Percentiles rank a stretch among this genome's conserved stretches.
phyloP scores from a whole-genome alignment of 345 rosid species.

The Eucalyptus victrix region DNA sequence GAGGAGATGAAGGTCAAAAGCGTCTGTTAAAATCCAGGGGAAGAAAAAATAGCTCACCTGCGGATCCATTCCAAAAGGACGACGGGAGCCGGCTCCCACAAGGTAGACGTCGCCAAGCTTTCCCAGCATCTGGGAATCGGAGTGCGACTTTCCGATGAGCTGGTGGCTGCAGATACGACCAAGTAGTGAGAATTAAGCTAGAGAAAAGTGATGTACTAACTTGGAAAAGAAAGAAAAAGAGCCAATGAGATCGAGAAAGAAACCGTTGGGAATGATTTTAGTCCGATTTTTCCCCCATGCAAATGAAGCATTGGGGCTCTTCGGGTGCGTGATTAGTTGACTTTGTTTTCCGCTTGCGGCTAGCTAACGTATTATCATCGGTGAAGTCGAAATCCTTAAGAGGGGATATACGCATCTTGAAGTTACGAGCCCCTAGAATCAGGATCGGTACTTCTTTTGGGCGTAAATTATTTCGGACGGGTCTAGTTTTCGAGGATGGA shows the following conservation, averaged over 20 bases:
- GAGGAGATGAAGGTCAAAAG: neutral
- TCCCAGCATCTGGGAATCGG: conserved; percentile 58
- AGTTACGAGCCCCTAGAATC: neutral
- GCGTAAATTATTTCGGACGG: neutral
- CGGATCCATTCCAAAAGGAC: conserved; percentile 4
- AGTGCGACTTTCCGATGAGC: conserved; percentile 48
- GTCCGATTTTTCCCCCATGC: neutral
- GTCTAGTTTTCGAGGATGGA: neutral
- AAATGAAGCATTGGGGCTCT: neutral
- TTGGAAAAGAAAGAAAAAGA: neutral
- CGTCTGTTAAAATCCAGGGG: neutral
- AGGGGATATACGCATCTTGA: neutral
- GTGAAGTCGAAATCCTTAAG: neutral
- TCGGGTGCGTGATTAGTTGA: neutral
- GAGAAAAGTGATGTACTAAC: neutral
- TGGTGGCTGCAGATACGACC: neutral
- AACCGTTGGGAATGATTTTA: neutral
- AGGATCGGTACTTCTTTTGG: neutral
- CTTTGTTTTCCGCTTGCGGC: neutral
- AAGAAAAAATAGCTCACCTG: conserved; percentile 11
- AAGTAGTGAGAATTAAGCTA: neutral
- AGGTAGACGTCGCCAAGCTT: conserved; percentile 49
- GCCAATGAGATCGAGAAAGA: neutral
- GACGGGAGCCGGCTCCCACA: conserved; percentile 21
- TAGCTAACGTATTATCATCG: neutral